Base-by-base conservation (phyloP, 2,329 filamentous ascomycete genomes). In the Alternaria rosae region DNA sequence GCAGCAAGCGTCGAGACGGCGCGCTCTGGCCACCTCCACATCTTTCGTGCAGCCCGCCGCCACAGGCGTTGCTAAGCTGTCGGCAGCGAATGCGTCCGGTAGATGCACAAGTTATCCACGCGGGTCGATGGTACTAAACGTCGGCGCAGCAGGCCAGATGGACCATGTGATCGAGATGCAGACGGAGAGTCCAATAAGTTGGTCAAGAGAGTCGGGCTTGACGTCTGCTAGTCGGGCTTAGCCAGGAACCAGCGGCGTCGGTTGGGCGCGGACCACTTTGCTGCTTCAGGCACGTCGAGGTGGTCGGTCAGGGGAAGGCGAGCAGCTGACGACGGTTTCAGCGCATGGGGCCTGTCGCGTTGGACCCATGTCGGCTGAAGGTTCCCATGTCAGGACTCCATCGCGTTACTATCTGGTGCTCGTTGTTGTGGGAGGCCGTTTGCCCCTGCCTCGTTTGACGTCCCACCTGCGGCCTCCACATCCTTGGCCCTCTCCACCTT, bases 301-400 rank as follows among this genome's bases (percentile, higher is more conserved):
- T 13, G 13, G 30, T 12, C 3, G 21, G 44, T 63, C 58, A 63
- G 61, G 61, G 61, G 61, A 47, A 61, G 59, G 54, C 47, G 57
- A 48, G 54, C 61, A 61, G 61, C 45, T 61, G 61, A 61, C 57
- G 53, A 63, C 30, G 50, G 67, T 69, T 69, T 69, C 66, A 69
- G 50, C 20, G 48, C 20, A 44, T 13, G 42, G n/a, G 32, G 50
- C 32, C 50, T 41, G 32, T 52, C 20, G 3, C n/a, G 17, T 52
- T n/a, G 32, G 47, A 51, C 1, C 45, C 17, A 15, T 48, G 45
- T 48, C 13, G 21, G 20, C 13, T 43, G 10, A 9, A 12, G 12
- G 42, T 25, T 25, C 10, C 6, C 26, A 28, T 28, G 26, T 12
- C 42, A 44, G 21, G 21, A 30, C 10, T 38, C 35, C 35, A 38